Conservation (phyloP, 78 protist species). For the Creolimax fragrantissima region DNA sequence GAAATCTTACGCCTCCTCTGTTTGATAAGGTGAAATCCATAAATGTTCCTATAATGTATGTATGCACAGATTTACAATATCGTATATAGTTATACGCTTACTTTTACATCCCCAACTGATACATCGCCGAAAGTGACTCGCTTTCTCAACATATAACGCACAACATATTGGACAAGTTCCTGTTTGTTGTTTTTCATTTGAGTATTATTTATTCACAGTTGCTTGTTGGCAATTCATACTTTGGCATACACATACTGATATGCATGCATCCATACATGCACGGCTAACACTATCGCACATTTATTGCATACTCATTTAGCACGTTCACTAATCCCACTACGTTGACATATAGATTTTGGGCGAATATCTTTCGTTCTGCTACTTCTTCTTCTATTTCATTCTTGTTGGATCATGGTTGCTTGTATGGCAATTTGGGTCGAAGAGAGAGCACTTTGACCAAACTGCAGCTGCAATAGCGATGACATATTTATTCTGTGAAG, state of each 20-base stretch:
- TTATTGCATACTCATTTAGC: background rate
- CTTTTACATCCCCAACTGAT: too few relatives aligned
- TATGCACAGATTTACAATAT: too few relatives aligned
- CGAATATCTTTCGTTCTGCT: conserved; percentile 14
- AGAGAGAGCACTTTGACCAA: conserved; percentile 16
- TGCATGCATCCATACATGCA: too few relatives aligned
- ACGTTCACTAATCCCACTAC: background rate
- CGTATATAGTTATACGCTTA: too few relatives aligned
- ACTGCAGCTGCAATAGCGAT: background rate
- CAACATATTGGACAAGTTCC: too few relatives aligned
- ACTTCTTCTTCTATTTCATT: conserved; percentile 29
- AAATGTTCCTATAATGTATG: too few relatives aligned
- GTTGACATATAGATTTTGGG: conserved; percentile 25
- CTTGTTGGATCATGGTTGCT: conserved; percentile 5
- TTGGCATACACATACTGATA: too few relatives aligned
- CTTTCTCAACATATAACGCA: too few relatives aligned
- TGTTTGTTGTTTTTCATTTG: too few relatives aligned
- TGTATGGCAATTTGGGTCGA: background rate
- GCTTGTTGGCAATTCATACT: too few relatives aligned
- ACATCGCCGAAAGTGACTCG: too few relatives aligned
- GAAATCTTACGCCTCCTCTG: background rate
- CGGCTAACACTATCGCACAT: background rate
- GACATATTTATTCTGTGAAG: background rate
- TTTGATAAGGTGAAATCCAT: background rate
- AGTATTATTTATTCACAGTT: too few relatives aligned